Conservation (phyloP, 441 rosid genomes). For the Populus hybrid region DNA sequence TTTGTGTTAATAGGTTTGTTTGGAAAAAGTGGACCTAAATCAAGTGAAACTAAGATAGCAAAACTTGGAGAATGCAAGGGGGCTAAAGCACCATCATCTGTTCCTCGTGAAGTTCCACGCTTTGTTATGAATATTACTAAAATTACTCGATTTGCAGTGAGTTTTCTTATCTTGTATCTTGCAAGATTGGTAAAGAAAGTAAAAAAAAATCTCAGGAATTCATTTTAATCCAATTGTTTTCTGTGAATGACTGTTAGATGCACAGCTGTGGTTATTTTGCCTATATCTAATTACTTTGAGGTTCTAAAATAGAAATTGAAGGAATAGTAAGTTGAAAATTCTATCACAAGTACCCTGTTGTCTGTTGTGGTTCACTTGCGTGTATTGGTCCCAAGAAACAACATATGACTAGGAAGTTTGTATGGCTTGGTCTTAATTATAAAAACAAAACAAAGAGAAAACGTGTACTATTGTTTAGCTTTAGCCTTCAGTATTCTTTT, state of each 20-base stretch:
- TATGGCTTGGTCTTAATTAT: background rate
- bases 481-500: background rate
- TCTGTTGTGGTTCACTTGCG: background rate
- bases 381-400: background rate
- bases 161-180: background rate
- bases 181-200: background rate
- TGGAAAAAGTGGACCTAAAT: background rate
- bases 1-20: slow-evolving; percentile 17
- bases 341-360: background rate
- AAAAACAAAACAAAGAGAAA: background rate
- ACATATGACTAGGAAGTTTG: background rate
- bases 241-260: background rate
- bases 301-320: background rate
- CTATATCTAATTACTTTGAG: background rate
- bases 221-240: background rate
- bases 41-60: background rate
- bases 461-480: background rate
- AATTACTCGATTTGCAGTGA: background rate
- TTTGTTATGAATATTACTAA: no score
- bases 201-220: background rate
- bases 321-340: background rate
- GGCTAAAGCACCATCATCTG: no score
- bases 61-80: background rate
- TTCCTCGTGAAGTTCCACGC: no score
- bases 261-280: background rate